Percentiles rank a stretch among this genome's conserved stretches.
Evolutionary conservation across 2,329 filamentous ascomycete genomes (phyloP).

Genomic region (Penicillium psychrosexuale): DNA sequence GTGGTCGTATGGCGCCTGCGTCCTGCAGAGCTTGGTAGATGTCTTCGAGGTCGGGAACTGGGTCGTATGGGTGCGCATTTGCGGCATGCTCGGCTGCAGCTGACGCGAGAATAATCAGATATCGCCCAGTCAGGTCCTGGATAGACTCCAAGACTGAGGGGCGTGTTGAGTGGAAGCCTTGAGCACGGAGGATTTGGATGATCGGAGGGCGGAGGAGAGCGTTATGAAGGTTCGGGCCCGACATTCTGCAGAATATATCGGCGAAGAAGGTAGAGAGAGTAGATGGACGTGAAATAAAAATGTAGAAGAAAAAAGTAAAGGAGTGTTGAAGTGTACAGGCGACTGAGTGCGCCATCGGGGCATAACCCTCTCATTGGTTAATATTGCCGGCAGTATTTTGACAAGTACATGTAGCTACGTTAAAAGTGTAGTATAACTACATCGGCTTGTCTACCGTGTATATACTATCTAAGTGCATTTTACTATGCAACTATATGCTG

Average conservation of each 20-base stretch:
- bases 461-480: too few relatives aligned
- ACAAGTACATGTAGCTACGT: too few relatives aligned
- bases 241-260: constrained; percentile 36
- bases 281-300: not conserved
- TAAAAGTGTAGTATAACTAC: too few relatives aligned
- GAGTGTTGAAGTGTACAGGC: not conserved
- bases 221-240: constrained; percentile 59
- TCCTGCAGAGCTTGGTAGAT: constrained; percentile 83
- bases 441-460: too few relatives aligned
- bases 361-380: too few relatives aligned
- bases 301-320: not conserved
- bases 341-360: too few relatives aligned
- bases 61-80: constrained; percentile 63
- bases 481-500: too few relatives aligned
- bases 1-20: constrained; percentile 69
- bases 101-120: constrained; percentile 71
- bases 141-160: constrained; percentile 81
- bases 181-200: constrained; percentile 85
- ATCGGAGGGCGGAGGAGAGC: constrained; percentile 81
- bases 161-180: constrained; percentile 80
- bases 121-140: constrained; percentile 81
- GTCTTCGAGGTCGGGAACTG: constrained; percentile 67
- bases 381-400: too few relatives aligned
- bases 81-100: constrained; percentile 68
- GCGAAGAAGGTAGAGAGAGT: not conserved